phyloP scores from a whole-genome alignment of 768 basidiomycete genomes.

The Myochromella boudieri region DNA sequence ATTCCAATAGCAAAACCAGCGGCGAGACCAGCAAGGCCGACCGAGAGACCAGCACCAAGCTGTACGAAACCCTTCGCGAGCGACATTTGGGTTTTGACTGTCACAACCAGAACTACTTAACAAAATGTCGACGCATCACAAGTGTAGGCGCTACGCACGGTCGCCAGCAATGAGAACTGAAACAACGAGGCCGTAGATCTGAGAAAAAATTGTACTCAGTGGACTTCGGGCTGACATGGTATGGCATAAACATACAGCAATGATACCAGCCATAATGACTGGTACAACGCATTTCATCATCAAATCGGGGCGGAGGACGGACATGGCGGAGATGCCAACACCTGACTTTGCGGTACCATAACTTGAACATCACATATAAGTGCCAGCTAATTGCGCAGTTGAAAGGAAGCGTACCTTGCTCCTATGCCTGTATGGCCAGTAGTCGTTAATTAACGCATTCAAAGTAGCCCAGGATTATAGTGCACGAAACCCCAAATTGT shows the following conservation, averaged over 20 bases:
- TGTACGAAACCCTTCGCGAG: slow-evolving; percentile 93
- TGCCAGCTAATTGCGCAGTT: slow-evolving; percentile 17
- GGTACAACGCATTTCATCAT: slow-evolving; percentile 99
- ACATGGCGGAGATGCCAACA: slow-evolving; percentile 97
- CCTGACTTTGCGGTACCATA: slow-evolving; percentile 99
- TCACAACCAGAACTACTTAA: not conserved
- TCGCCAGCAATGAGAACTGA: slow-evolving; percentile 92
- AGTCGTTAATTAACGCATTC: slow-evolving; percentile 8
- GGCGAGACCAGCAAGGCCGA: slow-evolving; percentile 92
- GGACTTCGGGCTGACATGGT: not conserved
- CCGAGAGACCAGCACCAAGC: slow-evolving; percentile 90
- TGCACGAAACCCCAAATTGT: not conserved
- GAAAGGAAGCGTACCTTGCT: slow-evolving; percentile 61
- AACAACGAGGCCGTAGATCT: slow-evolving; percentile 98
- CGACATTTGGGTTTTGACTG: slow-evolving; percentile 78
- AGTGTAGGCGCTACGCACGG: slow-evolving; percentile 53
- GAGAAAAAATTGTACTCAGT: not conserved
- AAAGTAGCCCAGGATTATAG: not conserved
- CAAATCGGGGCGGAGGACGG: slow-evolving; percentile 91
- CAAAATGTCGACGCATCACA: not conserved
- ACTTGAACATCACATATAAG: slow-evolving; percentile 38
- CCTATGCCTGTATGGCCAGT: slow-evolving; percentile 61
- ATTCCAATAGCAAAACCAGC: slow-evolving; percentile 98
- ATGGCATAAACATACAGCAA: slow-evolving; percentile 69
- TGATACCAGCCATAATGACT: slow-evolving; percentile 99